Evolutionary conservation across 2,329 filamentous ascomycete genomes (phyloP), one percentile per base, ranked within the genome.

Genomic region (Scedosporium boydii): DNA sequence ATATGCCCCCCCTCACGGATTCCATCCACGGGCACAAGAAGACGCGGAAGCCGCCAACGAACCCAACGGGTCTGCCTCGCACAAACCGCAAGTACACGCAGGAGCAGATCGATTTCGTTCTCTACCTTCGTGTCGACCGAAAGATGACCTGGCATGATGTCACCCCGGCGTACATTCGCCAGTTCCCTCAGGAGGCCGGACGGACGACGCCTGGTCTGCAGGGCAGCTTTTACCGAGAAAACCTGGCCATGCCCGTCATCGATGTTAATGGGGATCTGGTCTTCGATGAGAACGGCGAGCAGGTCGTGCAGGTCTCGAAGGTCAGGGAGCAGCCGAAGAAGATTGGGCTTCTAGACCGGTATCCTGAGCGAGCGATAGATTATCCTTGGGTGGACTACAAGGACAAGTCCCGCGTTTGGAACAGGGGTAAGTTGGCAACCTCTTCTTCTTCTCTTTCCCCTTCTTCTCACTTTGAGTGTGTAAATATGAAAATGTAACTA

Each of bases 341-440:
- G 48, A 71, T 67, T 63, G 66, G 67, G n/a, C 70, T 75, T 14
- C 57, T 70, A 6, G 68, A 70, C 61, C 72, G 80, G n/a, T 81
- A 77, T 62, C 79, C 79, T 1, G 78, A 81, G 63, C 73, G 77
- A 26, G 78, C 78, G 6, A 70, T 80, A 44, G 69, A 73, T 42
- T 81, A 81, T 66, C 60, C 68, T 4, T 81, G 79, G 79, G 76
- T 81, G 14, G 70, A 75, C 6, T 61, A 69, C 2, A 72, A 76
- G 57, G 65, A 76, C 59, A 77, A 77, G 66, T 64, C 67, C 55
- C 70, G 73, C 44, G 74, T 76, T 6, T 70, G 70, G 61, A 70
- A 75, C 62, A 73, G 77, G 67, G 73, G 78, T 80, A 69, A 70
- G 77, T 77, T n/a, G 10, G 44, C 16, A n/a, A 46, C 21, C 38